Evolutionary conservation across 208 protist species (phyloP), one percentile per base, ranked within the genome.

Genomic region (Acanthamoeba triangularis): DNA sequence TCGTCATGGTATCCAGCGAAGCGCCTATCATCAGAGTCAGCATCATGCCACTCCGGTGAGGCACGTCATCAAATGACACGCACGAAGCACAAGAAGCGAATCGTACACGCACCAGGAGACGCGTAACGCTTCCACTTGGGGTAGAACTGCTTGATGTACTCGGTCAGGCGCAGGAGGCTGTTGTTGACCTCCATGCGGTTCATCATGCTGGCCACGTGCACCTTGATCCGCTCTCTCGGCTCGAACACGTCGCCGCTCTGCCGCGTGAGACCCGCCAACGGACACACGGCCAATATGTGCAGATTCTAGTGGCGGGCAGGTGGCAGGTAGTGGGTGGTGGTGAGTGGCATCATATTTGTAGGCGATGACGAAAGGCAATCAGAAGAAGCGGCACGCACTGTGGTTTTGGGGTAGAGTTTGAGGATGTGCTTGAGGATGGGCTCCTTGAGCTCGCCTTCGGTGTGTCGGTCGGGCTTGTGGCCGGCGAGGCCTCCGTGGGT

Each of bases 401-500:
- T 23, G n/a, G 47, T 63, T 23, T 3, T 33, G 23, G 80, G 80
- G 49, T 88, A 88, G 23, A 88, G 44, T 41, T 88, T 88, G 80
- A 88, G 80, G 49, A 88, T 88, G 30, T 88, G 80, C 23, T 88
- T 63, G 80, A 88, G 14, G n/a, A 88, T 88, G n/a, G 80, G 49
- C 49, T 88, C 80, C n/a, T 41, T 88, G 49, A 88, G 25, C 52
- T 88, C 80, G 37, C 18, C 8, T 2, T 80, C 72, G 33, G 72
- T 49, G n/a, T 88, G 52, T 7, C 13, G 25, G 52, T 88, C 44
- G n/a, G 23, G 49, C 30, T 63, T 88, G 30, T 88, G 44, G 49
- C 30, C 28, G 0, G 80, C 28, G 16, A 41, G 5, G 47, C 80
- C 52, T 30, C 41, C 80, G 80, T 63, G 80, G 8, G 47, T 23